phyloP scores from a whole-genome alignment of 495 filamentous ascomycete genomes.

The Hypoxylon cercidicola region DNA sequence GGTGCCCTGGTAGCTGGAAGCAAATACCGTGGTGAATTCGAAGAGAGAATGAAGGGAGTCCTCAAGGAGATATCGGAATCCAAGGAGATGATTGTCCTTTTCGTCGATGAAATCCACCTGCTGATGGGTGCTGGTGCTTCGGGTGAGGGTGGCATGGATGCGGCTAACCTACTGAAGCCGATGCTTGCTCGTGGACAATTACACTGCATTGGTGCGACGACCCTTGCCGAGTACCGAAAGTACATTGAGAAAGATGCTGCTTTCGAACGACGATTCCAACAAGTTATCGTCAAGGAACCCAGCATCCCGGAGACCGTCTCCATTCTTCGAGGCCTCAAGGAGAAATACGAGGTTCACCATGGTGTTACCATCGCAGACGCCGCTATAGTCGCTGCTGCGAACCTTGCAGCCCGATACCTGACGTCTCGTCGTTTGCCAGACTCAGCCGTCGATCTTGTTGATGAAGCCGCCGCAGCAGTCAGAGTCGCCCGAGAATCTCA shows the following conservation, averaged over 20 bases:
- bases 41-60: conserved; percentile 98
- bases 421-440: conserved; percentile 91
- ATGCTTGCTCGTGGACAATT: conserved; percentile 96
- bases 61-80: conserved; percentile 96
- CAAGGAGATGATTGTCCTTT: conserved; percentile 96
- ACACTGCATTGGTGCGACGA: conserved; percentile 98
- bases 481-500: conserved; percentile 94
- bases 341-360: conserved; percentile 97
- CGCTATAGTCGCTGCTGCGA: conserved; percentile 91
- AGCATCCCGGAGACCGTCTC: conserved; percentile 89
- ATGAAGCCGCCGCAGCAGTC: conserved; percentile 95
- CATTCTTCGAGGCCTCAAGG: conserved; percentile 95
- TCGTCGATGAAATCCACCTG: conserved; percentile 98
- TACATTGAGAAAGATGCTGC: conserved; percentile 99
- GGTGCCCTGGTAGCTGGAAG: conserved; percentile 94
- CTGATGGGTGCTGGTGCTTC: conserved; percentile 95
- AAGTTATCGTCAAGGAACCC: conserved; percentile 95
- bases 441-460: conserved; percentile 94
- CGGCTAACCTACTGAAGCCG: conserved; percentile 93
- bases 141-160: conserved; percentile 98
- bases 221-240: conserved; percentile 93
- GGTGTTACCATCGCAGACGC: conserved; percentile 94
- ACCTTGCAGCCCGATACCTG: conserved; percentile 88
- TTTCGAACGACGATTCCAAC: conserved; percentile 98
- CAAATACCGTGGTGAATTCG: conserved; percentile 98